A percentile compares a stretch with the other conserved stretches of the same genome.
Evolutionary conservation across 2,329 filamentous ascomycete genomes (phyloP).

Genomic region (Chrysoporthe deuterocubensis): DNA sequence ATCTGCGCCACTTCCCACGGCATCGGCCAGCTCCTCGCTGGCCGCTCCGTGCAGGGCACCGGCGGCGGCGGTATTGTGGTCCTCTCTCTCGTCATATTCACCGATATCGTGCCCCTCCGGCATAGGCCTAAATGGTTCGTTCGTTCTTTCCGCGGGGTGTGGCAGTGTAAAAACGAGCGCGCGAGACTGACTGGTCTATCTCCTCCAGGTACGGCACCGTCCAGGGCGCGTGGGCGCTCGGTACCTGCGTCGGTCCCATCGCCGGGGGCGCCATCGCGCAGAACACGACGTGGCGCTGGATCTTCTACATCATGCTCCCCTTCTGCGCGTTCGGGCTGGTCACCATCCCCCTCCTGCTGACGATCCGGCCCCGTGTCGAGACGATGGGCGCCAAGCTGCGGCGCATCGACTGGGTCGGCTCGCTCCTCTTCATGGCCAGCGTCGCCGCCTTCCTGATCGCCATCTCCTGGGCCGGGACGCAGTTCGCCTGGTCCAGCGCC

Average conservation of each 20-base stretch:
- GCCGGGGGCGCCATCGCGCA: constrained; percentile 43
- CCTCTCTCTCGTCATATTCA: constrained; percentile 45
- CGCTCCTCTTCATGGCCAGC: constrained; percentile 48
- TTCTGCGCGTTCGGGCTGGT: constrained; percentile 46
- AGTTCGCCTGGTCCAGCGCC: constrained; percentile 46
- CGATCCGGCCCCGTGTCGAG: constrained; percentile 40
- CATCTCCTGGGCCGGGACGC: constrained; percentile 51
- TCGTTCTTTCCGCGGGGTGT: neutral
- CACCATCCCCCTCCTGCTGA: constrained; percentile 46
- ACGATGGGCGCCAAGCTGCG: constrained; percentile 40
- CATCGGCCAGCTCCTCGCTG: constrained; percentile 42
- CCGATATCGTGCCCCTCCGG: constrained; percentile 47
- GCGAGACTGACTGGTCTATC: neutral
- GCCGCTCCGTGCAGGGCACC: constrained; percentile 45
- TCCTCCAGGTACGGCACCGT: constrained; percentile 40
- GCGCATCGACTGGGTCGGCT: constrained; percentile 52
- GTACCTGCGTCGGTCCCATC: constrained; percentile 45
- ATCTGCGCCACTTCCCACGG: constrained; percentile 42
- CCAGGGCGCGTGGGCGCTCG: constrained; percentile 45
- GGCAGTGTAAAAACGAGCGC: neutral
- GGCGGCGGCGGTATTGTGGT: constrained; percentile 48
- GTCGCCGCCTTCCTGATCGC: constrained; percentile 50
- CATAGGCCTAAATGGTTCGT: constrained; percentile 39
- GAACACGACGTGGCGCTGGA: constrained; percentile 49
- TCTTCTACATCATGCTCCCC: constrained; percentile 54